A percentile compares a stretch with the other conserved stretches of the same genome.
phyloP scores from a whole-genome alignment of 2,329 filamentous ascomycete species.

The Coniochaeta sp. region DNA sequence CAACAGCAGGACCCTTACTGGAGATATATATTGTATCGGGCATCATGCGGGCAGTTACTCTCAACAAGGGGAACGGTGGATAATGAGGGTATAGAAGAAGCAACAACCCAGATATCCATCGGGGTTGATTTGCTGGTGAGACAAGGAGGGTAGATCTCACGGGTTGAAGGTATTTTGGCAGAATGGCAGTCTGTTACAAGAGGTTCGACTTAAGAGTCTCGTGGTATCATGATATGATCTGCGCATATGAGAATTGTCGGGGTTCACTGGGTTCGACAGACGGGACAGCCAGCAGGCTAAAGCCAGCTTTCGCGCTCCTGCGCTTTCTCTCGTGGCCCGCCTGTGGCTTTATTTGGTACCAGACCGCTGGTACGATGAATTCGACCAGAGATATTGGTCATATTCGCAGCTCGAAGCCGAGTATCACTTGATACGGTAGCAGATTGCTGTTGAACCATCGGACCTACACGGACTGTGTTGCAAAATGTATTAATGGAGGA shows the following conservation, averaged over 20 bases:
- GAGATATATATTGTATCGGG: background rate
- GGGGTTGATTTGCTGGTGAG: background rate
- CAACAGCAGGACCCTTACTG: background rate
- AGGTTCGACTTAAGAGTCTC: background rate
- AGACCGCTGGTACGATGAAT: background rate
- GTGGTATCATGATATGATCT: background rate
- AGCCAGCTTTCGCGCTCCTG: background rate
- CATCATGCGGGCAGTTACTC: background rate
- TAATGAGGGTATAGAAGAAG: background rate
- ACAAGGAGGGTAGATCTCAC: background rate
- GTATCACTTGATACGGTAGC: no score
- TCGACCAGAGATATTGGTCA: no score
- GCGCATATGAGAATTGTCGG: background rate
- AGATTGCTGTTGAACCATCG: no score
- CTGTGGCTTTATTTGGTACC: background rate
- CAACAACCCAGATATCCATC: background rate
- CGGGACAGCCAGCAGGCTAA: background rate
- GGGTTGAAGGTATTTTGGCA: constrained; percentile 14
- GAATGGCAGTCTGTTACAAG: constrained; percentile 16
- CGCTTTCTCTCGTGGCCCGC: background rate
- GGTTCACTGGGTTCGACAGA: background rate
- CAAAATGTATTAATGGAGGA: no score
- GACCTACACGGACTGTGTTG: no score
- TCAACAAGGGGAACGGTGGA: background rate
- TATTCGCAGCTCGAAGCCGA: no score